Conservation (phyloP, 2,329 filamentous ascomycete genomes). For the Leptographium wingfieldii region DNA sequence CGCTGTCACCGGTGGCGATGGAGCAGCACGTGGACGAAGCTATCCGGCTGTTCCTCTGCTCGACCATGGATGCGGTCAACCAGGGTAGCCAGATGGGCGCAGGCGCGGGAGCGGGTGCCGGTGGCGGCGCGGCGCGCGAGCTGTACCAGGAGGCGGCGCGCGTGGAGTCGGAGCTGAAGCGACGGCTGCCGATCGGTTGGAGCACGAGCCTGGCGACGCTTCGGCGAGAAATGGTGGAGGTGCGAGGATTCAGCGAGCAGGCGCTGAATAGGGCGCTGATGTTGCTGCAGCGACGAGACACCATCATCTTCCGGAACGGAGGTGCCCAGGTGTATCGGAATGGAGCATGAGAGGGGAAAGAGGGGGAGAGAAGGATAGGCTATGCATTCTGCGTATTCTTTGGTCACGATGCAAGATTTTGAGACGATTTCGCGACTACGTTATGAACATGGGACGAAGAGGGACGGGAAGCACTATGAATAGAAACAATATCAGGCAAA, state of each 20-base stretch:
- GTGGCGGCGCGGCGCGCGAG: constrained; percentile 67
- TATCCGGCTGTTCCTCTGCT: constrained; percentile 89
- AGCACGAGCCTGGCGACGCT: constrained; percentile 81
- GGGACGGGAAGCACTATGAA: neutral
- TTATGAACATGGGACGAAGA: neutral
- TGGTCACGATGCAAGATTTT: neutral
- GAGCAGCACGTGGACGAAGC: constrained; percentile 94
- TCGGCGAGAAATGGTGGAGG: constrained; percentile 81
- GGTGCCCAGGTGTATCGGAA: constrained; percentile 64
- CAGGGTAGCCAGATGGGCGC: constrained; percentile 48
- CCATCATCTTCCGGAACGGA: constrained; percentile 67
- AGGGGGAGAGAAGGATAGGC: neutral
- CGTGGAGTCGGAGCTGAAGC: constrained; percentile 78
- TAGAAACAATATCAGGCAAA: neutral
- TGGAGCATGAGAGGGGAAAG: constrained; percentile 35
- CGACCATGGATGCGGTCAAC: constrained; percentile 94
- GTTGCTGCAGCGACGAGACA: constrained; percentile 77
- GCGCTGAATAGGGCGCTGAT: constrained; percentile 73
- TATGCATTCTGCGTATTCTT: neutral
- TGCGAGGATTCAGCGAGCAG: constrained; percentile 80
- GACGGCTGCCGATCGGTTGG: constrained; percentile 87
- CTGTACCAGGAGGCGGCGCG: constrained; percentile 80
- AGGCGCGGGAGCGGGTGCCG: constrained; percentile 2
- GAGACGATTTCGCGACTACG: neutral
- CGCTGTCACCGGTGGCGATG: constrained; percentile 72